Evolutionary conservation across 106 monocot species (phyloP), one percentile per base, ranked within the genome.

Genomic region (Acanthochlamys bracteata): DNA sequence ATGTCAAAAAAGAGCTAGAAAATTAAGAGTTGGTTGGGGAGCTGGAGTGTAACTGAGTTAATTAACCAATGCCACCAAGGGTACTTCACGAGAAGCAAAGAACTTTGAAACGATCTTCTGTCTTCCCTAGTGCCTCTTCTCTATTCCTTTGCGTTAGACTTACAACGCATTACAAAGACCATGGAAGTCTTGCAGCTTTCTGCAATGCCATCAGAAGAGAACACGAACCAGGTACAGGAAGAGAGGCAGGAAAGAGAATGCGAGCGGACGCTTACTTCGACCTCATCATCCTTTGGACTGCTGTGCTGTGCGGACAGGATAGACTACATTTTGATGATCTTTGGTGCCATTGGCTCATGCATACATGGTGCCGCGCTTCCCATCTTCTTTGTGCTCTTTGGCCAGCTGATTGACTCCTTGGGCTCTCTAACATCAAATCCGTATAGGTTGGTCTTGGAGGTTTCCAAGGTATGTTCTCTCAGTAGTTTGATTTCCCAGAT

Each of bases 361-460:
- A 41, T 67, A 19, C 77, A 77, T 22, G 77, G 77, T 3, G 77
- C 77, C 0, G 66, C 77, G 0, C 71, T 77, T 19, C 77, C 77
- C 20, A 16, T 77, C 22, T 77, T 77, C 77, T 67, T 77, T n/a
- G 46, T 72, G 53, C 71, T 77, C 67, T 77, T 77, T 53, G 77
- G 77, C 11, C 26, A 45, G 55, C 66, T 77, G 20, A 77, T 77
- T 24, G 62, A 77, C 22, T 71, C 71, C 7, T 39, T 77, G 62
- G 71, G 71, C 0, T 66, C 66, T 43, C 25, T 71, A 20, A 41
- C 77, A 0, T 11, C n/a, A 17, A n/a, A 71, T 61, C 71, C 66
- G 7, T 26, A 54, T 7, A 71, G 17, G 60, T 45, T 71, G 51
- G 20, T 57, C n/a, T 58, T 60, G 16, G 54, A 71, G 54, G 66